These are phyloP conservation scores for Trametes sp. DNA, from an alignment of 1,284 basidiomycete genomes.

Conservation along the genomic window DNA sequence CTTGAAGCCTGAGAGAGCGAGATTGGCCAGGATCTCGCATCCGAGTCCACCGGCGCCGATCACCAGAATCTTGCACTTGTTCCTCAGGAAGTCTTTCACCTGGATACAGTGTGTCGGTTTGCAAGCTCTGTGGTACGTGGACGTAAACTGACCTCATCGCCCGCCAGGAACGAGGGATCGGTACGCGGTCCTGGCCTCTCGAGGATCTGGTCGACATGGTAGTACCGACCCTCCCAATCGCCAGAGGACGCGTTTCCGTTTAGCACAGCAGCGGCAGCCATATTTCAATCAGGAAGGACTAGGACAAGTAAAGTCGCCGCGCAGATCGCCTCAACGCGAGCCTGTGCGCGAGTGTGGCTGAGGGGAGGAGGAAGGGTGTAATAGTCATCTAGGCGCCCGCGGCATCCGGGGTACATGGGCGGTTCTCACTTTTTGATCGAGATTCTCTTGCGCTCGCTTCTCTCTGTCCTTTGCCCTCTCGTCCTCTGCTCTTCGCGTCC, in stretches of 20 bases:
- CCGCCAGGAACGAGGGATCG: slow-evolving; percentile 76
- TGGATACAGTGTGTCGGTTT: slow-evolving; percentile 40
- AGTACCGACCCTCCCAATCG: slow-evolving; percentile 80
- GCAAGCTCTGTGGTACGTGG: background rate
- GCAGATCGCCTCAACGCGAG: slow-evolving; percentile 11
- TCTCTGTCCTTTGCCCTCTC: background rate
- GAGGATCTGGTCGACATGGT: slow-evolving; percentile 83
- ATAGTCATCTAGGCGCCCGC: slow-evolving; percentile 25
- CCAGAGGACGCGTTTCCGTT: slow-evolving; percentile 42
- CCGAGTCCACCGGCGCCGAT: slow-evolving; percentile 96
- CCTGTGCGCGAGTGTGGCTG: slow-evolving; percentile 12
- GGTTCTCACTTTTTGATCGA: slow-evolving; percentile 30
- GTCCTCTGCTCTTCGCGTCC: background rate
- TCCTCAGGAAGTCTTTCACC: slow-evolving; percentile 89
- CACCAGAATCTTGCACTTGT: slow-evolving; percentile 91
- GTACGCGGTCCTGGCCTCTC: slow-evolving; percentile 85
- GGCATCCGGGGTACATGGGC: slow-evolving; percentile 18
- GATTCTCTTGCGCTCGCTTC: slow-evolving; percentile 1
- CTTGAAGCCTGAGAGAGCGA: slow-evolving; percentile 94
- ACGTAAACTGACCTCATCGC: slow-evolving; percentile 63
- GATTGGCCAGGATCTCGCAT: slow-evolving; percentile 94
- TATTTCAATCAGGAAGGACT: slow-evolving; percentile 21
- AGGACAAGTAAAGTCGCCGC: slow-evolving; percentile 2
- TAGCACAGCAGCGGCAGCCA: slow-evolving; percentile 39
- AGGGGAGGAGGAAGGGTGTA: slow-evolving; percentile 12